These are phyloP conservation scores for Termitomyces sp. DNA, from an alignment of 768 basidiomycete species.

Conservation along the genomic window DNA sequence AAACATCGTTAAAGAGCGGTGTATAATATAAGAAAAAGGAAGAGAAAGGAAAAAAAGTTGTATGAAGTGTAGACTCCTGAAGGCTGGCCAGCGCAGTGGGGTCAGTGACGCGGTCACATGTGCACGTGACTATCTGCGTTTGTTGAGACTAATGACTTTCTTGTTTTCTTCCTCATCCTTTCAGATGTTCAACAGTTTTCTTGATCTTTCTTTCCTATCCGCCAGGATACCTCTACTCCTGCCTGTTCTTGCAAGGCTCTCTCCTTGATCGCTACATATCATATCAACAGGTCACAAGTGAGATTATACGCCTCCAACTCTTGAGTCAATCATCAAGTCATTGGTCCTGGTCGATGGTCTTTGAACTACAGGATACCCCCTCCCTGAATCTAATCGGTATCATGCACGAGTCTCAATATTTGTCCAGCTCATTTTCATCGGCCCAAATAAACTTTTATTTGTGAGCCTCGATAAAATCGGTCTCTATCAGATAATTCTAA, in stretches of 20 bases:
- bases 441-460: too few species aligned
- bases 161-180: too few species aligned
- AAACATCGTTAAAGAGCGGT: conserved; percentile 14
- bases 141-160: too few species aligned
- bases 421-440: too few species aligned
- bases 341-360: too few species aligned
- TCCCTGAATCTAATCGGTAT: background rate
- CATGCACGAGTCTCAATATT: too few species aligned
- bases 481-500: background rate
- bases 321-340: background rate
- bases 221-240: too few species aligned
- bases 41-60: background rate
- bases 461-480: background rate
- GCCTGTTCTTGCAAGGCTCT: too few species aligned
- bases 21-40: background rate
- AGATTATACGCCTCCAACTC: background rate
- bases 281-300: background rate
- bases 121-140: conserved; percentile 4
- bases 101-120: conserved; percentile 6
- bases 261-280: background rate
- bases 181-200: too few species aligned
- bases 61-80: background rate
- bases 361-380: background rate
- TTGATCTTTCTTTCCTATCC: background rate
- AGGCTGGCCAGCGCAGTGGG: conserved; percentile 5